Evolutionary conservation across 257 asterid species (phyloP).

Genomic region (Anisodus tanguticus): DNA sequence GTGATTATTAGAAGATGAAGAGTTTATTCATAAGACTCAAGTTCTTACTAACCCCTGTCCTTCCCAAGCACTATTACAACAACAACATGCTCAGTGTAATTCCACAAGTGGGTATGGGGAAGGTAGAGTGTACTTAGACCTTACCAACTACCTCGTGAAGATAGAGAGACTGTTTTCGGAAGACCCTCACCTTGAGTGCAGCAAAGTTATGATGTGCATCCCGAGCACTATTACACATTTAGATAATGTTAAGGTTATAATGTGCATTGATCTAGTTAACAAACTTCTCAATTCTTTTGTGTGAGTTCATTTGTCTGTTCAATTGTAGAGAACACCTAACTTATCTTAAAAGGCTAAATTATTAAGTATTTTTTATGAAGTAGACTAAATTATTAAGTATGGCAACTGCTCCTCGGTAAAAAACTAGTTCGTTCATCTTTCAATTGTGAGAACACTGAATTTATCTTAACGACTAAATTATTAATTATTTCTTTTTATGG

Average conservation of each 20-base stretch:
- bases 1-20: background rate
- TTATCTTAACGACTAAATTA: background rate
- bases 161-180: too few relatives aligned
- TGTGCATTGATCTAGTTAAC: background rate
- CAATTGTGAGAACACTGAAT: background rate
- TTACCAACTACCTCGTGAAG: too few relatives aligned
- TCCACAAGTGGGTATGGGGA: too few relatives aligned
- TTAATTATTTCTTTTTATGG: background rate
- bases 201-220: too few relatives aligned
- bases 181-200: too few relatives aligned
- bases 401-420: background rate
- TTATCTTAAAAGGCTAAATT: background rate
- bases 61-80: background rate
- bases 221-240: background rate
- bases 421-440: background rate
- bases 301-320: background rate
- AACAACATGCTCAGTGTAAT: too few relatives aligned
- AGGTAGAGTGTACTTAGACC: too few relatives aligned
- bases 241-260: background rate
- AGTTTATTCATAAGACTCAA: background rate
- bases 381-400: background rate
- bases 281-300: background rate
- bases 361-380: too few relatives aligned
- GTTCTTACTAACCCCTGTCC: background rate
- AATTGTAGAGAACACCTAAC: background rate